phyloP scores from a whole-genome alignment of 352 stramenopile genomes.

The Globisporangium cylindrosporum region DNA sequence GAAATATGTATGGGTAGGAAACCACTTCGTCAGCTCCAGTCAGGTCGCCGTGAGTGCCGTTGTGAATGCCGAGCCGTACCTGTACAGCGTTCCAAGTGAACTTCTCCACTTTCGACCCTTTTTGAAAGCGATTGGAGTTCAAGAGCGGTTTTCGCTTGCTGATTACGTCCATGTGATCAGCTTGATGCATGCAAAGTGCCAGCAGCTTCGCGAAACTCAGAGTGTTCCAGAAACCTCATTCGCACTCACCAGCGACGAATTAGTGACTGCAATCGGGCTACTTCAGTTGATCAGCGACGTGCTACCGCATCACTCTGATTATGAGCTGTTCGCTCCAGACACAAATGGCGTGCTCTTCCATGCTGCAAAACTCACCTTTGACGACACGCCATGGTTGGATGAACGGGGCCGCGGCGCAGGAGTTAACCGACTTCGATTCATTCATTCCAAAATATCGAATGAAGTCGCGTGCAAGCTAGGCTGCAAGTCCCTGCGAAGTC shows the following conservation, averaged over 20 bases:
- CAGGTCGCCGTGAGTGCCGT: constrained; percentile 48
- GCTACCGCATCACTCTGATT: constrained; percentile 47
- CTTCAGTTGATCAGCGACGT: constrained; percentile 68
- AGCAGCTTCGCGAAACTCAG: constrained; percentile 14
- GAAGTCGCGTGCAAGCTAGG: constrained; percentile 68
- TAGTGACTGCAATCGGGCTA: constrained; percentile 55
- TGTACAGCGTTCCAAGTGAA: constrained; percentile 60
- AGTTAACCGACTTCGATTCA: constrained; percentile 34
- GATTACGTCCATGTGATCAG: constrained; percentile 65
- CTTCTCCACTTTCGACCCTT: constrained; percentile 65
- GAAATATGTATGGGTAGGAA: constrained; percentile 61
- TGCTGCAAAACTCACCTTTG: constrained; percentile 49
- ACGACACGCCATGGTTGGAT: constrained; percentile 71
- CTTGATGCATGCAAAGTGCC: constrained; percentile 46
- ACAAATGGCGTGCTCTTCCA: constrained; percentile 36
- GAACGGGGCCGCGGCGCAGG: constrained; percentile 35
- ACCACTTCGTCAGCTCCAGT: constrained; percentile 45
- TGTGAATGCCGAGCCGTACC: constrained; percentile 64
- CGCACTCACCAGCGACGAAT: constrained; percentile 39
- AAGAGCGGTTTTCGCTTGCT: constrained; percentile 44
- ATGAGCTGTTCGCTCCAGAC: constrained; percentile 58
- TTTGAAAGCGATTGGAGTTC: constrained; percentile 57
- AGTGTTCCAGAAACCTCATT: constrained; percentile 9
- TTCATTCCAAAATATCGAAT: constrained; percentile 78
- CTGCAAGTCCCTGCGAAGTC: constrained; percentile 51